Conservation (phyloP, 1,284 basidiomycete genomes). For the Mixia osmundae region DNA sequence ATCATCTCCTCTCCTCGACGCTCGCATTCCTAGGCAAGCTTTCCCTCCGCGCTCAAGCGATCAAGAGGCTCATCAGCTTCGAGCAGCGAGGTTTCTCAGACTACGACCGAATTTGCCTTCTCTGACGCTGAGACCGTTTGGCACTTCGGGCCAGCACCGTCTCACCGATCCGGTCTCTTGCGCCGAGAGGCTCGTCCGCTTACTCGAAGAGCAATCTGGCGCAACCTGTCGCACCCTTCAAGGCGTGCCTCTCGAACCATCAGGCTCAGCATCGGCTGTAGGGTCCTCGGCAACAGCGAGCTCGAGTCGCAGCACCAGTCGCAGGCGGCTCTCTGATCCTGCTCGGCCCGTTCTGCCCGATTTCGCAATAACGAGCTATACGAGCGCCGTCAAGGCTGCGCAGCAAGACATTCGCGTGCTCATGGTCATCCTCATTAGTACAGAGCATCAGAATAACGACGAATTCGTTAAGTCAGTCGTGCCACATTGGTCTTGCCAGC, state of each 20-base stretch:
- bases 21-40: too few species aligned
- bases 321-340: too few species aligned
- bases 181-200: neutral
- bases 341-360: too few species aligned
- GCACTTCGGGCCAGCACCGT: too few species aligned
- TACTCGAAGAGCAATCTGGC: slow-evolving; percentile 1
- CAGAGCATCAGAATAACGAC: slow-evolving; percentile 67
- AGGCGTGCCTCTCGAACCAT: too few species aligned
- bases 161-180: neutral
- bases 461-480: slow-evolving; percentile 50
- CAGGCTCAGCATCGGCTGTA: neutral
- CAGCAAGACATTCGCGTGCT: slow-evolving; percentile 49
- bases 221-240: neutral
- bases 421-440: slow-evolving; percentile 61
- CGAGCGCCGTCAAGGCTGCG: slow-evolving; percentile 44
- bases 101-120: too few species aligned
- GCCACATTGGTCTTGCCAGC: neutral
- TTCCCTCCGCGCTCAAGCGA: too few species aligned
- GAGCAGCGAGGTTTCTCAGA: too few species aligned
- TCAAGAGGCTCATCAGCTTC: too few species aligned
- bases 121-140: too few species aligned
- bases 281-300: neutral
- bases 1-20: too few species aligned
- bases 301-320: neutral
- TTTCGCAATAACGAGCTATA: slow-evolving; percentile 60